Percentiles rank a stretch among this genome's conserved stretches.
Evolutionary conservation across 768 basidiomycete genomes (phyloP).

Genomic region (Tulasnella sp.): DNA sequence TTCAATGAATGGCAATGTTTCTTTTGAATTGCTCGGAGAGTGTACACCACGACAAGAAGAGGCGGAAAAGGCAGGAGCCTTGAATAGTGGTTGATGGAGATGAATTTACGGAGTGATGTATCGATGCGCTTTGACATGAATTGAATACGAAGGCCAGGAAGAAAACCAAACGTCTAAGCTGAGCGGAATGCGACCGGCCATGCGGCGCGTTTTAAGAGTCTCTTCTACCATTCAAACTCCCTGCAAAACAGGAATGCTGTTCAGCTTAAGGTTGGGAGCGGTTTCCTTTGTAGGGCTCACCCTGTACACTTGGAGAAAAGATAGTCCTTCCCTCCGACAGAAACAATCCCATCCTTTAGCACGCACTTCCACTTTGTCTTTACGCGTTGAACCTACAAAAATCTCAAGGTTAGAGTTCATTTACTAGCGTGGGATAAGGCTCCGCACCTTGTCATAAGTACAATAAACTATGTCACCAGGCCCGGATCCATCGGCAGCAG

Average conservation of each 20-base stretch:
- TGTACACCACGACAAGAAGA: background rate
- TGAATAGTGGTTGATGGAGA: slow-evolving; percentile 2
- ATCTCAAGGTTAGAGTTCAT: slow-evolving; percentile 17
- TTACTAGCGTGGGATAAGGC: slow-evolving; percentile 12
- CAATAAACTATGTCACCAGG: slow-evolving; percentile 95
- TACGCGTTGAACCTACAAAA: slow-evolving; percentile 83
- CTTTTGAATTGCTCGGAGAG: background rate
- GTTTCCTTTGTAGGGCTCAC: slow-evolving; percentile 45
- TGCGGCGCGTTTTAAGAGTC: background rate
- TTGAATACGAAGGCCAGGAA: background rate
- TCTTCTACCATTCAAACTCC: background rate
- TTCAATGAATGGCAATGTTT: background rate
- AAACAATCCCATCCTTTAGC: slow-evolving; percentile 96
- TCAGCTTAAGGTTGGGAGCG: background rate
- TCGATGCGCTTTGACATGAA: slow-evolving; percentile 17
- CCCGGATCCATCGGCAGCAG: slow-evolving; percentile 66
- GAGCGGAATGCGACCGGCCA: background rate
- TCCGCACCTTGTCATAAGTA: slow-evolving; percentile 88
- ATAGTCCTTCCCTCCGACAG: slow-evolving; percentile 95
- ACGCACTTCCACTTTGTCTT: slow-evolving; percentile 99
- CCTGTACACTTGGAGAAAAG: slow-evolving; percentile 95
- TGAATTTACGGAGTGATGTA: background rate
- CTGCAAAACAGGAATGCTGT: background rate
- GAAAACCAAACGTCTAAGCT: background rate
- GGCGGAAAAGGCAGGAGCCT: background rate